Evolutionary conservation across 306 rosid species (phyloP).

Genomic region (Gynostemma pentaphyllum): DNA sequence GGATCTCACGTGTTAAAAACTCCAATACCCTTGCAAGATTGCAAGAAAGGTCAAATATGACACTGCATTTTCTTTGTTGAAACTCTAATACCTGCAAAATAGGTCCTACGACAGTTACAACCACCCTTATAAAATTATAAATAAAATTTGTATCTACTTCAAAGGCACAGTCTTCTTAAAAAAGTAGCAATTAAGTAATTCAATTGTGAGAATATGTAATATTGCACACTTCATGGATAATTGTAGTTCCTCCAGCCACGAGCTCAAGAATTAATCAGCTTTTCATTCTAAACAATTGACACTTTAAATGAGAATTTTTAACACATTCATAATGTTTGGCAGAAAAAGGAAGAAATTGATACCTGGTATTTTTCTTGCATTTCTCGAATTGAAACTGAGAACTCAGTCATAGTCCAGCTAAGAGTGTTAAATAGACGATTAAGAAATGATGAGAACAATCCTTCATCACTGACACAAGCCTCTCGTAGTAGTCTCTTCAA

Average conservation of each 20-base stretch:
- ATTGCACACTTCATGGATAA: not conserved
- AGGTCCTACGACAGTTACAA: conserved; percentile 16
- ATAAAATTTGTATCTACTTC: not conserved
- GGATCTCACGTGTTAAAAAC: conserved; percentile 76
- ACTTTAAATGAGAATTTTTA: not conserved
- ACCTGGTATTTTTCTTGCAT: conserved; percentile 94
- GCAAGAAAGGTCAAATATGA: conserved; percentile 92
- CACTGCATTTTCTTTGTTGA: conserved; percentile 89
- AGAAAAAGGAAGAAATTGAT: not conserved
- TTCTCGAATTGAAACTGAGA: conserved; percentile 87
- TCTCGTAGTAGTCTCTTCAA: conserved; percentile 68
- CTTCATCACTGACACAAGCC: conserved; percentile 68
- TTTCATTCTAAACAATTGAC: not conserved
- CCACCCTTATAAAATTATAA: not conserved
- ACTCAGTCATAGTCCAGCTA: conserved; percentile 98
- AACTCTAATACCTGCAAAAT: conserved; percentile 75
- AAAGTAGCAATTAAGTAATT: not conserved
- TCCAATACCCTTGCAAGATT: conserved; percentile 85
- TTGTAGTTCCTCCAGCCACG: not conserved
- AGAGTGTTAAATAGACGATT: conserved; percentile 92
- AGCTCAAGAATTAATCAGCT: not conserved
- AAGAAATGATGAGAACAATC: conserved; percentile 77
- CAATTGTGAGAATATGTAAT: not conserved
- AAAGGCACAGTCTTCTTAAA: not conserved
- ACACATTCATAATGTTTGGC: not conserved